Base-by-base conservation (phyloP, 73 alveolate species). In the Paramecium sexaurelia region DNA sequence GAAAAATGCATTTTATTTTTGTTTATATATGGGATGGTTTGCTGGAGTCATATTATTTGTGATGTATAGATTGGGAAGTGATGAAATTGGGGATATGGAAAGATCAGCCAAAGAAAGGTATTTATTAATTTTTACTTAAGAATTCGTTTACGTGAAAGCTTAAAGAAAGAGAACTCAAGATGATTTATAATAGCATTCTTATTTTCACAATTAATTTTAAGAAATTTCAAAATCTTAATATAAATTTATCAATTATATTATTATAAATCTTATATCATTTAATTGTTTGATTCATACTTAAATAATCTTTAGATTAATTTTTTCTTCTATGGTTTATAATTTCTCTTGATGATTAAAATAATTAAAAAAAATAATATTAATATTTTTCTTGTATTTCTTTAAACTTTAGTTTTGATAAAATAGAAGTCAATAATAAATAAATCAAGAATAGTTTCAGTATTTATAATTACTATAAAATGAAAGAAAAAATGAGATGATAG, bases 61-160 rank as follows among this genome's bases (percentile, higher is more conserved):
- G 35, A 88, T 88, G 94, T 88, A 88, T 82, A 39, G 94, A 22
- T 82, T 88, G 33, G 87, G 94, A 37, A 69, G 94, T 68, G 94
- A 88, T 71, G 94, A 88, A 43, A 56, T 88, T 32, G 87, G 94
- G 27, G 85, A 75, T 69, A 43, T 88, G 90, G 94, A 88, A 47
- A 88, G 55, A 43, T 55, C 55, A 39, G 94, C 94, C 10, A 57
- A 88, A 88, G 94, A 88, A 69, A 88, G 94, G 90, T 78, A 41
- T 6, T 6, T 43, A 20, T 20, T 37, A 17, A 78, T 40, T 19
- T 78, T 19, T 41, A 10, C 10, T 40, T n/a, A 78, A 78, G 90
- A 78, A 78, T 78, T 40, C 90, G 90, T 24, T 43, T 78, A 22
- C 45, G 90, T 37, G 90, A 78, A 22, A 29, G 33, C 27, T 78